Percentiles rank a stretch among this genome's conserved stretches.
Conservation (phyloP, 1,139 yeast species). For the Candida sp. region DNA sequence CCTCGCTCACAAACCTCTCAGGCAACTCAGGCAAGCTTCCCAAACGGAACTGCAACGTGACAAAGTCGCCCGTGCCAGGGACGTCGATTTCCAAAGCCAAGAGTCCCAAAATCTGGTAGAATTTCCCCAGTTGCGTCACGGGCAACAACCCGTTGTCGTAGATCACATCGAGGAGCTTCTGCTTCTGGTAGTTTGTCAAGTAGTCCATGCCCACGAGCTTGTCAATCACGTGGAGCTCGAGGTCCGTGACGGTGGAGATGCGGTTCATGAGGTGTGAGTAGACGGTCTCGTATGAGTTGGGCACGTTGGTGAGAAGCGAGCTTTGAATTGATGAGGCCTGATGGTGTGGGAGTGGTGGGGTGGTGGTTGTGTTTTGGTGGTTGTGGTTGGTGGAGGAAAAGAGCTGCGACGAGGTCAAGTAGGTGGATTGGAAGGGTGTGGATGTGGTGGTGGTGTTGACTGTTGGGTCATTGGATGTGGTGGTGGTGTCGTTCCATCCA, state of each 20-base stretch:
- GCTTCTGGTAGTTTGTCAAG: slow-evolving; percentile 36
- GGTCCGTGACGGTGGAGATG: slow-evolving; percentile 30
- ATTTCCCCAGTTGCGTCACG: slow-evolving; percentile 30
- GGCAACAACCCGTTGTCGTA: slow-evolving; percentile 44
- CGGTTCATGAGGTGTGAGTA: slow-evolving; percentile 22
- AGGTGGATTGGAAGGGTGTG: slow-evolving; percentile 15
- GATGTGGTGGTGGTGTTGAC: neutral
- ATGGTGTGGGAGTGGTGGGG: slow-evolving; percentile 7
- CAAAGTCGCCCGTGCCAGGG: slow-evolving; percentile 48
- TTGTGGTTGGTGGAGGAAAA: slow-evolving; percentile 11
- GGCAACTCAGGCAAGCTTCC: slow-evolving; percentile 41
- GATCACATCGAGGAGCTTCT: slow-evolving; percentile 36
- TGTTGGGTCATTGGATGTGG: neutral
- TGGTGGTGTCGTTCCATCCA: slow-evolving; percentile 35
- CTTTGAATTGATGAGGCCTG: neutral
- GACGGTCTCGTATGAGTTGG: slow-evolving; percentile 27
- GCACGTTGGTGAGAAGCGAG: slow-evolving; percentile 21
- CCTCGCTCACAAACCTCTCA: slow-evolving; percentile 21
- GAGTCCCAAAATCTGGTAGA: slow-evolving; percentile 42
- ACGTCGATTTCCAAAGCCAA: slow-evolving; percentile 44
- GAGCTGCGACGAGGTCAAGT: slow-evolving; percentile 32
- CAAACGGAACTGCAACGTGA: slow-evolving; percentile 42
- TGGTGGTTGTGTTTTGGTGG: neutral
- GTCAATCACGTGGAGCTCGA: slow-evolving; percentile 33
- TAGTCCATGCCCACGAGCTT: slow-evolving; percentile 30